phyloP scores from a whole-genome alignment of 257 asterid species.

The Verbena officinalis region DNA sequence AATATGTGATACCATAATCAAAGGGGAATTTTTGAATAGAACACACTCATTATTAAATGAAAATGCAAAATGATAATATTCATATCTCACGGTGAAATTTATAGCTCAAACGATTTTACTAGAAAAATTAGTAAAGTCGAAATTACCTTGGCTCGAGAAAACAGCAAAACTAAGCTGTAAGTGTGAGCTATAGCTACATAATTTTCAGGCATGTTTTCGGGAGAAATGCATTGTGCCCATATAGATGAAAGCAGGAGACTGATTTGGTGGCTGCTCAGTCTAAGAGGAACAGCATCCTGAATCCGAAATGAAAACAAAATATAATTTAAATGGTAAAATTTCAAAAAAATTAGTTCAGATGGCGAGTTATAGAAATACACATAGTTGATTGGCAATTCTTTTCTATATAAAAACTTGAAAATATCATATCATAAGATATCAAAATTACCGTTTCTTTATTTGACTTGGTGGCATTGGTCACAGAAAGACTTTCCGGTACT shows the following conservation, averaged over 20 bases:
- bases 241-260: constrained; percentile 76
- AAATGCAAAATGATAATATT: too few species aligned
- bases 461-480: constrained; percentile 44
- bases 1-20: not conserved
- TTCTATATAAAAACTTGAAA: not conserved
- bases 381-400: not conserved
- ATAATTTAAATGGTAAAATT: too few species aligned
- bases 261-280: constrained; percentile 97
- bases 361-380: too few species aligned
- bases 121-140: constrained; percentile 3
- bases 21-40: not conserved
- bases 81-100: not conserved
- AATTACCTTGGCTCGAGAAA: constrained; percentile 91
- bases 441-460: constrained; percentile 49
- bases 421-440: constrained; percentile 25
- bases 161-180: constrained; percentile 81
- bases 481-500: constrained; percentile 38
- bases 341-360: too few species aligned
- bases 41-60: too few species aligned
- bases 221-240: constrained; percentile 81
- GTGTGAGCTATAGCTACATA: constrained; percentile 98
- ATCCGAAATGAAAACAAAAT: constrained; percentile 22
- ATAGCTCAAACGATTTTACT: not conserved
- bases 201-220: constrained; percentile 81
- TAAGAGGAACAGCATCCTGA: constrained; percentile 83